A percentile compares a stretch with the other conserved stretches of the same genome.
These are phyloP conservation scores for Closterium sp. DNA, from an alignment of 139 green algal species.

Conservation along the genomic window DNA sequence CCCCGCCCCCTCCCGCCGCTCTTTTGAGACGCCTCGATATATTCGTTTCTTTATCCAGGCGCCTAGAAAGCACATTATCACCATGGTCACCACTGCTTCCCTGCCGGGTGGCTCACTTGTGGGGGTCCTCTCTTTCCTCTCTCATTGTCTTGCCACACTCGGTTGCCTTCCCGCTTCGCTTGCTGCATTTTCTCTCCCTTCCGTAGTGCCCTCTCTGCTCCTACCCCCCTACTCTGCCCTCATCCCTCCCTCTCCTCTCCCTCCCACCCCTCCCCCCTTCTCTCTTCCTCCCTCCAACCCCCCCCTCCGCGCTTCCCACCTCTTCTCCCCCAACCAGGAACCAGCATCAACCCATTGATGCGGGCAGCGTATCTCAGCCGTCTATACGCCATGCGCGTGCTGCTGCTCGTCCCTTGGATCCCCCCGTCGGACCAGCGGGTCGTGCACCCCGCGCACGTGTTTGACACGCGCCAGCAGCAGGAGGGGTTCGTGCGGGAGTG, in stretches of 20 bases:
- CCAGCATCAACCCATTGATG: conserved; percentile 90
- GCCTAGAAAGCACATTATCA: too few species aligned
- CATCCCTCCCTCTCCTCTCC: background rate
- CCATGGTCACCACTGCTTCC: conserved; percentile 95
- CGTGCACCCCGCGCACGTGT: conserved; percentile 14
- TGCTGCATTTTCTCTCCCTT: background rate
- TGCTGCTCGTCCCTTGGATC: conserved; percentile 37
- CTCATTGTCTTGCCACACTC: background rate
- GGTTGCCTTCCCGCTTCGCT: background rate
- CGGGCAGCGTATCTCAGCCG: conserved; percentile 86
- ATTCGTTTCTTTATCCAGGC: too few species aligned
- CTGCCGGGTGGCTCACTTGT: conserved; percentile 99
- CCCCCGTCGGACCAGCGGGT: conserved; percentile 1
- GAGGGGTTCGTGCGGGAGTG: conserved; percentile 83
- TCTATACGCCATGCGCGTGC: conserved; percentile 43
- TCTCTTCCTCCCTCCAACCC: background rate
- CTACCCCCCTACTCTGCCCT: background rate
- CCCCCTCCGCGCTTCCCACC: background rate
- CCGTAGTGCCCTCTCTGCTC: background rate
- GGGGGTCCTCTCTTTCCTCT: conserved; percentile 81
- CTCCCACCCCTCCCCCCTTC: background rate
- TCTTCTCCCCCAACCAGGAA: conserved; percentile 9
- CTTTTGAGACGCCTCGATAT: too few species aligned
- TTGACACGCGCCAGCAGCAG: conserved; percentile 55
- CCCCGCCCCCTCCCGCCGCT: too few species aligned